These are phyloP conservation scores for Prunus mira DNA, from an alignment of 306 rosid species.

Conservation along the genomic window DNA sequence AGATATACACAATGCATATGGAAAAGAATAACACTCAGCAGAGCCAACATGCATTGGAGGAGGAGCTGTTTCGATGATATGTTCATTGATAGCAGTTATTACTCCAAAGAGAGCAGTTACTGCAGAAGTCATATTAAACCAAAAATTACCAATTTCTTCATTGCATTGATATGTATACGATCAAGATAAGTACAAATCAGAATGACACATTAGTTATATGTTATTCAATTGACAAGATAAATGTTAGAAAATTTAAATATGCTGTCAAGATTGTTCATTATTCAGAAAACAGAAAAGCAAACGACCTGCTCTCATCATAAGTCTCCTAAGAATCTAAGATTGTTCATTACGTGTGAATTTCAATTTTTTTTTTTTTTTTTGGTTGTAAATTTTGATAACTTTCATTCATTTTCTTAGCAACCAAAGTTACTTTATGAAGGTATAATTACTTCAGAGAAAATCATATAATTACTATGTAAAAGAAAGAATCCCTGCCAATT, in stretches of 20 bases:
- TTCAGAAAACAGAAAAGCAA: not conserved
- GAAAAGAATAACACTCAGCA: slow-evolving; percentile 53
- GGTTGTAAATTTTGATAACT: not conserved
- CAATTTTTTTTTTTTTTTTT: not conserved
- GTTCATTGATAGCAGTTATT: slow-evolving; percentile 83
- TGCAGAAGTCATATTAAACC: slow-evolving; percentile 36
- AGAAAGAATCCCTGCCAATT: slow-evolving; percentile 15
- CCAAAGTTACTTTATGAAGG: not conserved
- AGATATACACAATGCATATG: slow-evolving; percentile 79
- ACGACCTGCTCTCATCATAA: not conserved
- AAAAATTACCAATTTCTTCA: slow-evolving; percentile 10
- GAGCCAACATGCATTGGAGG: slow-evolving; percentile 38
- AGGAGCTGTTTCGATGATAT: slow-evolving; percentile 69
- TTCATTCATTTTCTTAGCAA: not conserved
- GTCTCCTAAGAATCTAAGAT: no score
- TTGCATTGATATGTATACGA: not conserved
- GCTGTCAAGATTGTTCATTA: not conserved
- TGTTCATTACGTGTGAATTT: no score
- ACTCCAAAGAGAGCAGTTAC: slow-evolving; percentile 80
- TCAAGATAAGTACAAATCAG: not conserved
- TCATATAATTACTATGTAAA: not conserved
- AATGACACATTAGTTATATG: slow-evolving; percentile 1
- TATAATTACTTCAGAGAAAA: not conserved
- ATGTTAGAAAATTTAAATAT: not conserved
- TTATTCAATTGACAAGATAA: not conserved